Evolutionary conservation across 2,329 filamentous ascomycete genomes (phyloP).

Genomic region (Calonectria pseudoturangicola): DNA sequence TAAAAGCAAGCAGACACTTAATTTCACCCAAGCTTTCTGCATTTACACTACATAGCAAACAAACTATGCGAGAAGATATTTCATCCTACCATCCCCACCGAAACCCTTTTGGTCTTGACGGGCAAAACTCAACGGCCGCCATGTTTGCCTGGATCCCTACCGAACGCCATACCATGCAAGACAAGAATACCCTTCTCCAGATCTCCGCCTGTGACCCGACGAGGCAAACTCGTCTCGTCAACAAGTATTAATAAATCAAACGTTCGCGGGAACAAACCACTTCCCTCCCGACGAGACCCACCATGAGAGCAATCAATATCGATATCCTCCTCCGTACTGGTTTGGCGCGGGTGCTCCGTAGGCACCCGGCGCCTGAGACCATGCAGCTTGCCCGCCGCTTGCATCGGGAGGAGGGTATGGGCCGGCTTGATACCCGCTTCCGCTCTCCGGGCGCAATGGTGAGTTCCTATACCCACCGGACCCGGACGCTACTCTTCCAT

Average conservation of each 20-base stretch:
- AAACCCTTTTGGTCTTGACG: conserved; percentile 41
- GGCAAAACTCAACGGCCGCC: conserved; percentile 45
- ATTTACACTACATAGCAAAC: conserved; percentile 25
- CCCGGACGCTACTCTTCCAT: conserved; percentile 63
- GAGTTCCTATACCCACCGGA: conserved; percentile 70
- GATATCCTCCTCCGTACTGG: conserved; percentile 62
- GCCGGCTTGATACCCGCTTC: conserved; percentile 53
- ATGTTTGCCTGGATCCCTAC: conserved; percentile 46
- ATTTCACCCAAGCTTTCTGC: conserved; percentile 35
- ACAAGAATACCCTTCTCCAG: conserved; percentile 47
- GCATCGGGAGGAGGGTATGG: conserved; percentile 57
- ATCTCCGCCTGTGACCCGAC: conserved; percentile 29
- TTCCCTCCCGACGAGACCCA: background rate
- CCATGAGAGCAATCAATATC: conserved; percentile 51
- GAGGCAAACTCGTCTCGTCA: conserved; percentile 17
- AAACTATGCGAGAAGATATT: conserved; percentile 24
- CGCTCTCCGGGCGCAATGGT: conserved; percentile 69
- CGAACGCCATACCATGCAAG: conserved; percentile 57
- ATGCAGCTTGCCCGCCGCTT: conserved; percentile 50
- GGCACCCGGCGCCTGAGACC: conserved; percentile 55
- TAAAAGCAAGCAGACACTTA: background rate
- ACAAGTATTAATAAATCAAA: conserved; percentile 38
- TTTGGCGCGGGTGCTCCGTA: conserved; percentile 59
- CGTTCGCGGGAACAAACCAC: conserved; percentile 13
- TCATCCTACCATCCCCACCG: conserved; percentile 27